Evolutionary conservation across 2,329 filamentous ascomycete species (phyloP).

Genomic region (Akanthomyces muscarius): DNA sequence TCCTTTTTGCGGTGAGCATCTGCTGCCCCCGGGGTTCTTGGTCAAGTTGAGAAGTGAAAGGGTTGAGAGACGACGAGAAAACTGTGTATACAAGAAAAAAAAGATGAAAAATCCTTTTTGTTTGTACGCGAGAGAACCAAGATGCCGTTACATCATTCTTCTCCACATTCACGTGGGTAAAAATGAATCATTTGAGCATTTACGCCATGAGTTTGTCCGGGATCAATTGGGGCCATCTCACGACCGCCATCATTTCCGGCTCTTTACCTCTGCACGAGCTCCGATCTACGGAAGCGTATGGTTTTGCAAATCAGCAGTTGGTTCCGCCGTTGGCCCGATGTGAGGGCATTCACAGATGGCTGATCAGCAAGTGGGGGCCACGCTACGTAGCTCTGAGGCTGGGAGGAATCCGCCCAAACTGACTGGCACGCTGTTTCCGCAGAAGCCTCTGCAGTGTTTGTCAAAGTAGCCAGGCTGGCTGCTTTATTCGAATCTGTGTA

Average conservation of each 20-base stretch:
- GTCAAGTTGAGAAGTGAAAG: too few species aligned
- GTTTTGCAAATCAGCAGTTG: background rate
- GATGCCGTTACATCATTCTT: constrained; percentile 9
- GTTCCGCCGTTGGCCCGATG: background rate
- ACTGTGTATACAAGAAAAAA: background rate
- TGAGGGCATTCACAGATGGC: background rate
- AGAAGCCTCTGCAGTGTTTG: too few species aligned
- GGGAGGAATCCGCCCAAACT: too few species aligned
- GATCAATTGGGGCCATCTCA: background rate
- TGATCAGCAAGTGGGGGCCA: too few species aligned
- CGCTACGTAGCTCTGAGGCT: background rate
- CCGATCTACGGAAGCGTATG: too few species aligned
- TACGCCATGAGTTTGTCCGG: background rate
- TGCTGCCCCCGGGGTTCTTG: background rate
- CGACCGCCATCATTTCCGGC: too few species aligned
- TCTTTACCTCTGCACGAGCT: background rate
- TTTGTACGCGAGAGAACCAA: background rate
- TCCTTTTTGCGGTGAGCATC: background rate
- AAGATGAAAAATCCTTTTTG: background rate
- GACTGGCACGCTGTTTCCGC: too few species aligned
- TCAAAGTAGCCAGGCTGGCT: too few species aligned
- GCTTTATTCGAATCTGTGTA: too few species aligned
- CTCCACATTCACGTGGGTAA: constrained; percentile 12
- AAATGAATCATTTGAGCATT: background rate
- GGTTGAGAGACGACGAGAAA: background rate